phyloP scores from a whole-genome alignment of 192 early-diverging fungal species.

The Backusella morwellensis region DNA sequence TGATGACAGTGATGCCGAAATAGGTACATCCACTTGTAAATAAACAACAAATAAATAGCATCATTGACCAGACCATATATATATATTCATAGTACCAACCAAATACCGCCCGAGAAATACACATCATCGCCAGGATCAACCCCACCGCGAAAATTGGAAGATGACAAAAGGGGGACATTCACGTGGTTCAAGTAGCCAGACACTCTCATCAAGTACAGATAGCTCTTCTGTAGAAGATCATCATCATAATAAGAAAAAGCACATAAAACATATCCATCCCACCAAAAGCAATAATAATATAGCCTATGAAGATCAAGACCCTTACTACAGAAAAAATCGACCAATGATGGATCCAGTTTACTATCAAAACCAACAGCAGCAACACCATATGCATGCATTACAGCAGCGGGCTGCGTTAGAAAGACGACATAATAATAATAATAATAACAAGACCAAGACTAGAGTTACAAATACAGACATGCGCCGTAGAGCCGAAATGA shows the following conservation, averaged over 20 bases:
- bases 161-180: background rate
- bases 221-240: background rate
- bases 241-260: background rate
- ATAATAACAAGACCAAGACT: background rate
- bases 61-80: background rate
- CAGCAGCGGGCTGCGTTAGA: background rate
- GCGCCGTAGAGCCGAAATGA: slow-evolving; percentile 7
- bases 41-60: background rate
- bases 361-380: slow-evolving; percentile 8
- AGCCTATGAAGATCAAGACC: background rate
- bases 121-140: background rate
- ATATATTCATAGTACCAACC: background rate
- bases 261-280: background rate
- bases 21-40: background rate
- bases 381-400: slow-evolving; percentile 1
- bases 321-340: slow-evolving; percentile 1
- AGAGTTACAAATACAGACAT: background rate
- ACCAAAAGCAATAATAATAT: background rate
- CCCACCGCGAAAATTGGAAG: background rate
- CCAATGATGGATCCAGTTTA: slow-evolving; percentile 12
- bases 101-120: background rate
- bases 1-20: background rate
- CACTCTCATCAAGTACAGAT: background rate
- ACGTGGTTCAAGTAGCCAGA: background rate
- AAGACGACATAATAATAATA: background rate